phyloP scores from a whole-genome alignment of 2,329 filamentous ascomycete genomes.

The Paecilomyces sp. region DNA sequence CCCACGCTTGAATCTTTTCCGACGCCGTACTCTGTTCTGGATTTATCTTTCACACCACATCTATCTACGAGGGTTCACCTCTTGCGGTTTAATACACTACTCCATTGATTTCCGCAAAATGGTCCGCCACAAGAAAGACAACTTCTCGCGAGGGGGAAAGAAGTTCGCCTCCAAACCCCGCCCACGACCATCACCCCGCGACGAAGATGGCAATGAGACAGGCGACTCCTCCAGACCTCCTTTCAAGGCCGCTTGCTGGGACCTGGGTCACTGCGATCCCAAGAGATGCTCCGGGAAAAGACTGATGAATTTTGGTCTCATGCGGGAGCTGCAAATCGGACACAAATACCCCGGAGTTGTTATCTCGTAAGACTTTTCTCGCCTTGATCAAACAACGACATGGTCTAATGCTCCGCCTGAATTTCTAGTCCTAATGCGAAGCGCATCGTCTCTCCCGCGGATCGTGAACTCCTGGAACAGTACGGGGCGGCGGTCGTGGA shows the following conservation, averaged over 20 bases:
- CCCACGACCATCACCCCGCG: slow-evolving; percentile 42
- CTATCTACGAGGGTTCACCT: background rate
- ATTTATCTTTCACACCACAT: background rate
- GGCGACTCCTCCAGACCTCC: slow-evolving; percentile 30
- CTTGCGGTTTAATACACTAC: background rate
- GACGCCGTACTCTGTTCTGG: slow-evolving; percentile 8
- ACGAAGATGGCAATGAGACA: slow-evolving; percentile 33
- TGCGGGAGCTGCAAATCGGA: slow-evolving; percentile 86
- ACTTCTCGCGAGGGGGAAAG: slow-evolving; percentile 63
- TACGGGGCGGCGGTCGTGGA: slow-evolving; percentile 94
- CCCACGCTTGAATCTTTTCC: background rate
- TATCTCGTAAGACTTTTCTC: slow-evolving; percentile 55
- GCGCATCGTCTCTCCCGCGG: slow-evolving; percentile 72
- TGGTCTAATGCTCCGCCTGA: slow-evolving; percentile 1
- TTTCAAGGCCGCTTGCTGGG: slow-evolving; percentile 97
- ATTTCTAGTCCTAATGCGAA: slow-evolving; percentile 70
- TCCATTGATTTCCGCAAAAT: slow-evolving; percentile 40
- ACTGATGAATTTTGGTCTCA: slow-evolving; percentile 83
- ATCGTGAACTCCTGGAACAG: slow-evolving; percentile 72
- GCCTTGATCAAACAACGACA: background rate
- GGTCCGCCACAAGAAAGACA: slow-evolving; percentile 96
- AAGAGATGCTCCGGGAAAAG: slow-evolving; percentile 95
- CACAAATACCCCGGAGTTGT: slow-evolving; percentile 90
- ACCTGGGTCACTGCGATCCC: slow-evolving; percentile 93
- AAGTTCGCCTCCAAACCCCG: slow-evolving; percentile 58